Conservation (phyloP, 148 eudicot genomes). For the Chenopodium album region DNA sequence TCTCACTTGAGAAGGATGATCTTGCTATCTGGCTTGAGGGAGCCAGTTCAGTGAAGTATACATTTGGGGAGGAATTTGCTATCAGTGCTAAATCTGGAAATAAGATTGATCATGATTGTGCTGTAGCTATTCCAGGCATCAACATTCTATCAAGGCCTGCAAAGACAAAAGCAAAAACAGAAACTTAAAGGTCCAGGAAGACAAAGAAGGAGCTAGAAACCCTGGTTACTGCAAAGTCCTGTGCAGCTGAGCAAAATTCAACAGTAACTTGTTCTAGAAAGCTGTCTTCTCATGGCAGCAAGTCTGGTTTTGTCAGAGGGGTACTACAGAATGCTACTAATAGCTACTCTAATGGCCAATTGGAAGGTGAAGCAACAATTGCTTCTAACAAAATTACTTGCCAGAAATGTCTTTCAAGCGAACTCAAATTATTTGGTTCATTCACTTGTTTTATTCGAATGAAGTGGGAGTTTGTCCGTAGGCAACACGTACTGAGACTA, state of each 20-base stretch:
- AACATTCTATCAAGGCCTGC: conserved; percentile 1
- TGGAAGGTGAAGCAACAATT: conserved; percentile 24
- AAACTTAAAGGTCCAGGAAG: conserved; percentile 41
- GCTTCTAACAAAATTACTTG: conserved; percentile 51
- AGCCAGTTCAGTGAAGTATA: conserved; percentile 3
- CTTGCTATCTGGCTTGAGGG: conserved; percentile 2
- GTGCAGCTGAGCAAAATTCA: conserved; percentile 27
- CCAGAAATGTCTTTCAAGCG: conserved; percentile 56
- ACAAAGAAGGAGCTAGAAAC: conserved; percentile 44
- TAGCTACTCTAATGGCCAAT: conserved; percentile 25
- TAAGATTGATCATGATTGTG: neutral
- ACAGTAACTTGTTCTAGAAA: conserved; percentile 60
- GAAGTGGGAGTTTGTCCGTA: conserved; percentile 79
- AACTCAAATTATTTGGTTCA: conserved; percentile 37
- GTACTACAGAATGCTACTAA: conserved; percentile 14
- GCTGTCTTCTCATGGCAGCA: conserved; percentile 37
- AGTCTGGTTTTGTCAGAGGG: conserved; percentile 21
- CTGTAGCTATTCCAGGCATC: conserved; percentile 5
- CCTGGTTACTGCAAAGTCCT: conserved; percentile 27
- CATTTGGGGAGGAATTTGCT: no score
- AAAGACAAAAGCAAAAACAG: conserved; percentile 18
- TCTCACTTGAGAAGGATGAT: conserved; percentile 17
- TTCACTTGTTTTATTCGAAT: conserved; percentile 41
- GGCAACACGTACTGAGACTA: conserved; percentile 53
- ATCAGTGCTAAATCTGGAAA: no score